Evolutionary conservation across 1,284 basidiomycete genomes (phyloP), one percentile per base, ranked within the genome.

Genomic region (Veloporphyrellus conicus): DNA sequence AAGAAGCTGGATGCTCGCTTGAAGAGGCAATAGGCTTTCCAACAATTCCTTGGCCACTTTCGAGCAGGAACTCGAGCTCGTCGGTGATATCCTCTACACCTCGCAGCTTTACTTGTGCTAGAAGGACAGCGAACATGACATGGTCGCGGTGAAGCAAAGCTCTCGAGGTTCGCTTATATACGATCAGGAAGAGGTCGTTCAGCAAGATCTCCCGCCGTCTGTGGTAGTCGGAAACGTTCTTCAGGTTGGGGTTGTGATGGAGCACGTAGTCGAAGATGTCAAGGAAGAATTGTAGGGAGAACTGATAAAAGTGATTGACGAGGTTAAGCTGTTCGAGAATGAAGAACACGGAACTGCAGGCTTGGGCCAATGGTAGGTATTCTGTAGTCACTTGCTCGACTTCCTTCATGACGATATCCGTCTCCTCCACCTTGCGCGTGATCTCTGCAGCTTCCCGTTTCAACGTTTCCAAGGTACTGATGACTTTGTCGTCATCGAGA

Each of bases 281-380:
- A 52, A 98, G 81, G 86, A 99, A 99, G 77, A 96, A 98, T 35
- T 81, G 85, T 43, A 99, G 79, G 1, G 95, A 98, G 76, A 99
- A 99, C 67, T 98, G 93, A 67, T 99, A 99, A 74, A 99, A 99
- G 71, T 98, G 95, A 63, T 96, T 93, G 71, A 98, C 82, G 44
- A 89, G 77, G 60, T 93, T 87, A 42, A 99, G 79, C 63, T 97
- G 94, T 63, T 98, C 94, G 54, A 99, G 76, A 47, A 96, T 88
- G 71, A 99, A 99, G 80, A 94, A 99, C 43, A 98, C 86, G 2
- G 93, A 86, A 63, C 93, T 96, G 76, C 94, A 97, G 2, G 94
- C 93, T 63, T 95, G 92, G 0, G 96, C 95, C 40, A 99, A 73
- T 5, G 95, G 92, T 12, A 95, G 76, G 65, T 99, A 99, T 67